A percentile compares a stretch with the other conserved stretches of the same genome.
These are phyloP conservation scores for Leishmania tarentolae DNA, from an alignment of 208 protist species.

Conservation along the genomic window DNA sequence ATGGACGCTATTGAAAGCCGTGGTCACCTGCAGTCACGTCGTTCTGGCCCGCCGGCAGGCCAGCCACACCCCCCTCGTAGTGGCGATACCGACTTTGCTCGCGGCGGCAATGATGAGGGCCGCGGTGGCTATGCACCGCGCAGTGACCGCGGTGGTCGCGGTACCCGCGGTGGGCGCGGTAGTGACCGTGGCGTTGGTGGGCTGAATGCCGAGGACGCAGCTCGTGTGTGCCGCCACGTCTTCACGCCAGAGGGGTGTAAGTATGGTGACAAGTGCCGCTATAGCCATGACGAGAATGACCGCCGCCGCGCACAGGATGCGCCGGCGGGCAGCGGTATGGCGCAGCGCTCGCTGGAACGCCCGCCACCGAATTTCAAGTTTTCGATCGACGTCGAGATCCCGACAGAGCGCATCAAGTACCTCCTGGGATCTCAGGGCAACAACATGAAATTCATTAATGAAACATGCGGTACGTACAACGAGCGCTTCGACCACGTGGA, in stretches of 20 bases:
- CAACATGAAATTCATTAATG: slow-evolving; percentile 70
- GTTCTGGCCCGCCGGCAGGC: slow-evolving; percentile 24
- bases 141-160: slow-evolving; percentile 38
- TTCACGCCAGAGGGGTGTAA: slow-evolving; percentile 71
- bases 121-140: slow-evolving; percentile 33
- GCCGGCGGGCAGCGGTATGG: slow-evolving; percentile 28
- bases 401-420: slow-evolving; percentile 80
- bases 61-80: slow-evolving; percentile 48
- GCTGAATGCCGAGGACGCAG: slow-evolving; percentile 20
- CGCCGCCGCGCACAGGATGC: slow-evolving; percentile 28
- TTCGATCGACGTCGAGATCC: slow-evolving; percentile 55
- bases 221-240: slow-evolving; percentile 74
- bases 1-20: slow-evolving; percentile 78
- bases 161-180: slow-evolving; percentile 34
- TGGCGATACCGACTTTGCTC: slow-evolving; percentile 38
- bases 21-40: slow-evolving; percentile 52
- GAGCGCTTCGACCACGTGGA: slow-evolving; percentile 67
- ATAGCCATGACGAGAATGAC: slow-evolving; percentile 70
- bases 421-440: slow-evolving; percentile 65
- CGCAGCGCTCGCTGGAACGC: slow-evolving; percentile 36
- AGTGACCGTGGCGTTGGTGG: slow-evolving; percentile 26
- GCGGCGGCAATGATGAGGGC: slow-evolving; percentile 28
- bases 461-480: slow-evolving; percentile 73
- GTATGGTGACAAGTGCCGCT: slow-evolving; percentile 81
- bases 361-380: slow-evolving; percentile 38